These are phyloP conservation scores for Plasmopara viticola DNA, from an alignment of 352 stramenopile species.

Conservation along the genomic window DNA sequence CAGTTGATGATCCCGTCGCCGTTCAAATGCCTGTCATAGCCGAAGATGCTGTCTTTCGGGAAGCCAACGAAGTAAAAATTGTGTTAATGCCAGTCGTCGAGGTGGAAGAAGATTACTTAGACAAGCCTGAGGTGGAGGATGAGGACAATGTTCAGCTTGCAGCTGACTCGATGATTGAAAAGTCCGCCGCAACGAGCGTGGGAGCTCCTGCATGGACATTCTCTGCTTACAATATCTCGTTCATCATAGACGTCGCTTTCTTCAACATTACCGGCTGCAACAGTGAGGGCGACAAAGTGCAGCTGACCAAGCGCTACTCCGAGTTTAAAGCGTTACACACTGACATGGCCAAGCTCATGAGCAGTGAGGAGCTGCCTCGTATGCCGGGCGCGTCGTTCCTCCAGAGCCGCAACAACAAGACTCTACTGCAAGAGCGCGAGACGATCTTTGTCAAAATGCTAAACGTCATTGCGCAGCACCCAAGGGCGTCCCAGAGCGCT, in stretches of 20 bases:
- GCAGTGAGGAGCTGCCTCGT: conserved; percentile 40
- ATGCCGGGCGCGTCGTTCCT: conserved; percentile 47
- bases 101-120: conserved; percentile 4
- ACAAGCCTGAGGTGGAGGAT: conserved; percentile 12
- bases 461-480: conserved; percentile 54
- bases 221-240: conserved; percentile 32
- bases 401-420: conserved; percentile 43
- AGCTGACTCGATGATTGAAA: conserved; percentile 5
- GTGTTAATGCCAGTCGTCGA: conserved; percentile 7
- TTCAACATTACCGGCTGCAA: conserved; percentile 46
- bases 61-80: conserved; percentile 8
- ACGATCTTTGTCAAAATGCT: conserved; percentile 55
- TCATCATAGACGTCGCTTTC: conserved; percentile 31
- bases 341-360: conserved; percentile 52
- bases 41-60: not conserved
- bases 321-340: conserved; percentile 67
- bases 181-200: conserved; percentile 10
- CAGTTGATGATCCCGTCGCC: not conserved
- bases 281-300: conserved; percentile 28
- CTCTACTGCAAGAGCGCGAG: conserved; percentile 48
- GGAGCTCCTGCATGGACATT: conserved; percentile 22
- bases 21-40: conserved; percentile 2
- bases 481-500: conserved; percentile 32
- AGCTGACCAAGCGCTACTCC: conserved; percentile 64
- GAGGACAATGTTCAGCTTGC: conserved; percentile 13